Conservation (phyloP, 2,329 filamentous ascomycete genomes). For the Diaporthe sp. region DNA sequence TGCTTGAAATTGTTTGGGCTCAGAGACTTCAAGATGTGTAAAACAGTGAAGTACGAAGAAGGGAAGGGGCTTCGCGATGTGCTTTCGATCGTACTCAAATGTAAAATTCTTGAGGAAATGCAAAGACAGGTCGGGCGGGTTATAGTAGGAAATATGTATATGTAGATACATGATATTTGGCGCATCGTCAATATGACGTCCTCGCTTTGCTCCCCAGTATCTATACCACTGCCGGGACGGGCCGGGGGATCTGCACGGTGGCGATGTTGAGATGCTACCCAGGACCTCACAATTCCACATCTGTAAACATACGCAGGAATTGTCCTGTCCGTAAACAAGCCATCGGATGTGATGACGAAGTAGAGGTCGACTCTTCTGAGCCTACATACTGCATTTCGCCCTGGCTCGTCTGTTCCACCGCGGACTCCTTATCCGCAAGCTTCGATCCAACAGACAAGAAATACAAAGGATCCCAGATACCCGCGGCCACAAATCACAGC, state of each 20-base stretch:
- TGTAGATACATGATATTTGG: not conserved
- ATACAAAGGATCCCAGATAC: not conserved
- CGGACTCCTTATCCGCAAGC: not conserved
- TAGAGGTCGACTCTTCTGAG: not conserved
- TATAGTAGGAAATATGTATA: not conserved
- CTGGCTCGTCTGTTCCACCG: not conserved
- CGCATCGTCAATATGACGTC: constrained; percentile 36
- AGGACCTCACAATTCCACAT: not conserved
- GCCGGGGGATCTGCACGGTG: constrained; percentile 14
- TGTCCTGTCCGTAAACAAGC: not conserved
- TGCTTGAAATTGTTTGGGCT: not conserved
- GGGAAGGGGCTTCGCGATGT: not conserved
- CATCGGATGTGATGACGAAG: not conserved
- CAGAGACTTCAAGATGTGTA: too few species aligned
- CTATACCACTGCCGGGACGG: not conserved
- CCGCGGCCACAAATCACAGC: not conserved
- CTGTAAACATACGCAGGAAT: not conserved
- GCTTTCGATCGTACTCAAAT: not conserved
- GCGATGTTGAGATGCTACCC: constrained; percentile 7
- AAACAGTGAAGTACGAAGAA: not conserved
- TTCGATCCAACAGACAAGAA: not conserved
- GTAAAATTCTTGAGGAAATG: not conserved
- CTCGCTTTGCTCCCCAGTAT: not conserved
- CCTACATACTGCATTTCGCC: not conserved
- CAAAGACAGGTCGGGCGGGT: not conserved